Conservation (phyloP, 2,329 filamentous ascomycete species). For the Cordyceps javanica region DNA sequence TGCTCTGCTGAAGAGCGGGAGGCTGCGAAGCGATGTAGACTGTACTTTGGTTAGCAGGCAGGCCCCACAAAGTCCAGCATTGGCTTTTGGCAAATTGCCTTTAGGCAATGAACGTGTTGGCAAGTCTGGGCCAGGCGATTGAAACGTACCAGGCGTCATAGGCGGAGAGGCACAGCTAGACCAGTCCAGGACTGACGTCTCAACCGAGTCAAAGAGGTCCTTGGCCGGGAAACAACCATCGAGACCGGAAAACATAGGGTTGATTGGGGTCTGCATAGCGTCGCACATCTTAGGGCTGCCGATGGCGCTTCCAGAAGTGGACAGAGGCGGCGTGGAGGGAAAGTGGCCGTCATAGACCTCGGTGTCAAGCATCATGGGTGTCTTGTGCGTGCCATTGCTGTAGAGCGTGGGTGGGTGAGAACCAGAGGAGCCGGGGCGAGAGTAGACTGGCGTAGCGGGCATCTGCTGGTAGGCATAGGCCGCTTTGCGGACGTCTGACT, state of each 20-base stretch:
- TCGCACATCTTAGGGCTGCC: conserved; percentile 80
- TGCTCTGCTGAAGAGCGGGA: conserved; percentile 56
- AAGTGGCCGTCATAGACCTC: conserved; percentile 67
- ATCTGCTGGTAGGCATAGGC: conserved; percentile 61
- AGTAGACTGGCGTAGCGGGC: conserved; percentile 58
- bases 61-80: conserved; percentile 2
- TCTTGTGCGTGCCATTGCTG: conserved; percentile 59
- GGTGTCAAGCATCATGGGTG: conserved; percentile 75
- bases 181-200: conserved; percentile 74
- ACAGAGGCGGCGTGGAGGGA: conserved; percentile 82
- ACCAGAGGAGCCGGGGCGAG: conserved; percentile 58
- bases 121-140: neutral
- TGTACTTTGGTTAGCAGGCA: conserved; percentile 33
- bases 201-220: conserved; percentile 64
- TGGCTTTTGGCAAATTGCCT: neutral
- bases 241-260: conserved; percentile 68
- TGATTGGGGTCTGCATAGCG: conserved; percentile 74
- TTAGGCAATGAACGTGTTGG: too few species aligned
- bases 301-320: conserved; percentile 74
- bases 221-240: conserved; percentile 60
- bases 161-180: conserved; percentile 72
- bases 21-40: conserved; percentile 45
- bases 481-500: conserved; percentile 64
- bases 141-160: conserved; percentile 78
- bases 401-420: conserved; percentile 56